A percentile compares a stretch with the other conserved stretches of the same genome.
Conservation (phyloP, 202 grass and related monocot genomes). For the Sporobolus alterniflorus region DNA sequence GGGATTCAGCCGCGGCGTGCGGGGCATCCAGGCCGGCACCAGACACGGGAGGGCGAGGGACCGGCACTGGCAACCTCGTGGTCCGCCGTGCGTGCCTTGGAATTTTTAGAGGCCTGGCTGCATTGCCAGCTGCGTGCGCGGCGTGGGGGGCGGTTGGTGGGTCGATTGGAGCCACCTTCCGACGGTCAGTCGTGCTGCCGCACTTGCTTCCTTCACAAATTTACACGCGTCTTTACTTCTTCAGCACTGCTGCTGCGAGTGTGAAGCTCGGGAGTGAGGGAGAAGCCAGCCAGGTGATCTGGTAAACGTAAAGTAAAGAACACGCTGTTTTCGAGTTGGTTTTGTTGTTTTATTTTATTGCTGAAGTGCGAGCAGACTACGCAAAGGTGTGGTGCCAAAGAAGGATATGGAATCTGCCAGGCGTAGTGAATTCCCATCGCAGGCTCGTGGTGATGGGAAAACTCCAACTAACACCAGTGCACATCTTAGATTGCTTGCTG, state of each 20-base stretch:
- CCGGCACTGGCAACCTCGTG: constrained; percentile 42
- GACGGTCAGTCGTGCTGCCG: neutral
- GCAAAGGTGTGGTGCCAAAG: neutral
- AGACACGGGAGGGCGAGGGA: constrained; percentile 11
- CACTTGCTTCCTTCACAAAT: constrained; percentile 37
- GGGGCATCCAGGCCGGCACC: constrained; percentile 33
- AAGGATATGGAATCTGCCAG: neutral
- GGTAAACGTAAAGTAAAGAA: constrained; percentile 53
- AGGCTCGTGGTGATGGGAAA: constrained; percentile 7
- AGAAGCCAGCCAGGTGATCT: neutral
- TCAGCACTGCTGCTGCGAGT: constrained; percentile 14
- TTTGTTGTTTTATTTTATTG: neutral
- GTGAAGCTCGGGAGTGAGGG: constrained; percentile 4
- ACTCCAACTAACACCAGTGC: constrained; percentile 28
- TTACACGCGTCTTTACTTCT: constrained; percentile 29
- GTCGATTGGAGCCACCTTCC: constrained; percentile 45
- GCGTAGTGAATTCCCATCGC: neutral
- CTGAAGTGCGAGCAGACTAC: neutral
- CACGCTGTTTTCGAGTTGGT: neutral
- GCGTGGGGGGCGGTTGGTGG: constrained; percentile 34
- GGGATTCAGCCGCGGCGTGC: neutral
- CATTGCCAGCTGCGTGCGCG: constrained; percentile 1
- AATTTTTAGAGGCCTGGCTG: constrained; percentile 17
- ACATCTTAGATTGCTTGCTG: constrained; percentile 15
- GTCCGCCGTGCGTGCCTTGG: constrained; percentile 18